Conservation (phyloP, 305 asterid species). For the Solanum aculeatissimum region DNA sequence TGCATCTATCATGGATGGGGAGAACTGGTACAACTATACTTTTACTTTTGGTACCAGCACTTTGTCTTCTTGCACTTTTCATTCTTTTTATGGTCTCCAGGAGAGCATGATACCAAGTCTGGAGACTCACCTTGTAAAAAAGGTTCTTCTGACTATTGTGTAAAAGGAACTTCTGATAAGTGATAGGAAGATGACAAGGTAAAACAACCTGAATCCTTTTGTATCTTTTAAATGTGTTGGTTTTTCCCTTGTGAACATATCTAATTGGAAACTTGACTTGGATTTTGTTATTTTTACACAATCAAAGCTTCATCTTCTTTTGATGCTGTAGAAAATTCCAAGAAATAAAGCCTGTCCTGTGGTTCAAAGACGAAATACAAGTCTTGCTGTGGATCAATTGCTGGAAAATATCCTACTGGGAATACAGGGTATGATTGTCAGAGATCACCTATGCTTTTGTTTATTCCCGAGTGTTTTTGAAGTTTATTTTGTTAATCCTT, state of each 20-base stretch:
- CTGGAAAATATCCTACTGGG: constrained; percentile 57
- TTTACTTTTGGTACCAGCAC: not conserved
- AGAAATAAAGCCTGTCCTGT: constrained; percentile 81
- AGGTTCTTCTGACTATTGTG: constrained; percentile 24
- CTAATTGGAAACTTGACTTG: not conserved
- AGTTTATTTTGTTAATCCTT: not conserved
- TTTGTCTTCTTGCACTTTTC: not conserved
- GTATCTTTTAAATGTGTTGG: not conserved
- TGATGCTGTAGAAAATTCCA: constrained; percentile 44
- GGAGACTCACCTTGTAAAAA: constrained; percentile 16
- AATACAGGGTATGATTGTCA: constrained; percentile 44
- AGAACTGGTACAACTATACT: not conserved
- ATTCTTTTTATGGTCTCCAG: constrained; percentile 15
- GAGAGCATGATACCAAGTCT: constrained; percentile 21
- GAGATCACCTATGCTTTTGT: not conserved
- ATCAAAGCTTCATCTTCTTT: not conserved
- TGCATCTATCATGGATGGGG: not conserved
- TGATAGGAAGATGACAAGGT: constrained; percentile 63
- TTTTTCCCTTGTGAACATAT: not conserved
- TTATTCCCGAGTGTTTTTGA: not conserved
- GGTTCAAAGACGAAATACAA: constrained; percentile 88
- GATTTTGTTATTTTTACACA: not conserved
- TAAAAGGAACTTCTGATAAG: constrained; percentile 18
- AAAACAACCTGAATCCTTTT: not conserved
- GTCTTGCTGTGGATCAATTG: constrained; percentile 74